Evolutionary conservation across 345 rosid genomes (phyloP), one percentile per base, ranked within the genome.

Genomic region (Clausena lansium): DNA sequence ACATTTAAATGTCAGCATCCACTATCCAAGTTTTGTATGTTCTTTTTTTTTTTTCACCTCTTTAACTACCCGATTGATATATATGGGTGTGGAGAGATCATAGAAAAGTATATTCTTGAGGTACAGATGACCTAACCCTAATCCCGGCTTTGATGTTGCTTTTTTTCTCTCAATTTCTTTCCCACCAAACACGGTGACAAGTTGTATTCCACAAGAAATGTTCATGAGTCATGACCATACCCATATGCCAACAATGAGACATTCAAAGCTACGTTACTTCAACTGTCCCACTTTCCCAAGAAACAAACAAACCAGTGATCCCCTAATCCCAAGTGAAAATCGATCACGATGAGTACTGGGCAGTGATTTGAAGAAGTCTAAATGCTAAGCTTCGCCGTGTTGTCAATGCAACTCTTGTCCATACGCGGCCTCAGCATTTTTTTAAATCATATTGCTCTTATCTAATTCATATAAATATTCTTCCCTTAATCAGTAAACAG

Each of bases 401-500:
- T 60, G 25, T 11, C 54, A 45, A 55, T 32, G n/a, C 58, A 45
- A 57, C 25, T 39, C 50, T n/a, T n/a, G 55, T 24, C 64, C 65
- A 60, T 59, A 67, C 70, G 64, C 72, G 36, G 78, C 74, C 69
- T 79, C 24, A 27, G 2, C 22, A 1, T 13, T 71, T 71, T 71
- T 7, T 14, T 32, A 19, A 15, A 19, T 38, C 25, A 65, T 20
- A 6, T 0, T 64, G n/a, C 20, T 17, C 9, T 41, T 70, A 54
- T 58, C 25, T 7, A 45, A 45, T 45, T 30, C 1, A 32, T 17
- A 38, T n/a, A 67, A 61, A 68, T 77, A 72, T 81, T 76, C 84
- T 76, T 76, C 52, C 22, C 78, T 81, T 81, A 67, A 28, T 73
- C 72, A 35, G 33, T 50, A 50, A 76, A 77, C 64, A 77, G 13